These are phyloP conservation scores for Solanum piurae DNA, from an alignment of 257 asterid species.

Conservation along the genomic window DNA sequence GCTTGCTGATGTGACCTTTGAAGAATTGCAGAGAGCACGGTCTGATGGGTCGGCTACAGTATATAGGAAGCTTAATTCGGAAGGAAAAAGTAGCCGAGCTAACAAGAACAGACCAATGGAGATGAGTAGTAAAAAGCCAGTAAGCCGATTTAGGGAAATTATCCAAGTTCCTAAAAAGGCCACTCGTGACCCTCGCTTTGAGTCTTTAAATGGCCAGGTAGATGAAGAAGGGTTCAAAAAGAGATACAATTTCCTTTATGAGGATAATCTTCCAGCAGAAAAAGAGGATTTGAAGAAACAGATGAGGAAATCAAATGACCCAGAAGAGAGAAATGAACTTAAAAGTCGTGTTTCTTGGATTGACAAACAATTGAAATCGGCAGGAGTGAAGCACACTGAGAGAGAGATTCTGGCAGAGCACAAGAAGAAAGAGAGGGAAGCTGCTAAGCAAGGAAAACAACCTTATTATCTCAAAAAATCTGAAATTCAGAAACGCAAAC, in stretches of 20 bases:
- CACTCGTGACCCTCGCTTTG: slow-evolving; percentile 92
- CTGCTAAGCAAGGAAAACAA: slow-evolving; percentile 85
- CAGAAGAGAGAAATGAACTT: not conserved
- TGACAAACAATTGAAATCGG: slow-evolving; percentile 57
- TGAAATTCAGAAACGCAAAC: slow-evolving; percentile 60
- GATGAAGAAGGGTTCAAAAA: slow-evolving; percentile 85
- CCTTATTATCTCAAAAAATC: slow-evolving; percentile 83
- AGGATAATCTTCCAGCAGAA: slow-evolving; percentile 70
- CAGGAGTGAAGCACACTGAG: slow-evolving; percentile 48
- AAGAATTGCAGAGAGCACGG: slow-evolving; percentile 76
- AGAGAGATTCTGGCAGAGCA: slow-evolving; percentile 66
- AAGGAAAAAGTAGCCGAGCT: slow-evolving; percentile 52
- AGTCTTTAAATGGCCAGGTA: slow-evolving; percentile 57
- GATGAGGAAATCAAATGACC: not conserved
- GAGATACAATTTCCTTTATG: slow-evolving; percentile 75
- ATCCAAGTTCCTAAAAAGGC: slow-evolving; percentile 80
- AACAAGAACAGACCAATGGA: slow-evolving; percentile 98
- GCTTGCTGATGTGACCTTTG: slow-evolving; percentile 84
- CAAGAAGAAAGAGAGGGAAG: slow-evolving; percentile 93
- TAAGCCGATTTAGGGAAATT: slow-evolving; percentile 39
- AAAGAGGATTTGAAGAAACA: slow-evolving; percentile 32
- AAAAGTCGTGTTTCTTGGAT: slow-evolving; percentile 16
- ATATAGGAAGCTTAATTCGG: slow-evolving; percentile 29
- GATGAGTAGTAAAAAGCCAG: slow-evolving; percentile 82
- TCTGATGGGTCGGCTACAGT: slow-evolving; percentile 78